Percentiles rank a stretch among this genome's conserved stretches.
phyloP scores from a whole-genome alignment of 2,329 filamentous ascomycete genomes.

The Fusarium sp. region DNA sequence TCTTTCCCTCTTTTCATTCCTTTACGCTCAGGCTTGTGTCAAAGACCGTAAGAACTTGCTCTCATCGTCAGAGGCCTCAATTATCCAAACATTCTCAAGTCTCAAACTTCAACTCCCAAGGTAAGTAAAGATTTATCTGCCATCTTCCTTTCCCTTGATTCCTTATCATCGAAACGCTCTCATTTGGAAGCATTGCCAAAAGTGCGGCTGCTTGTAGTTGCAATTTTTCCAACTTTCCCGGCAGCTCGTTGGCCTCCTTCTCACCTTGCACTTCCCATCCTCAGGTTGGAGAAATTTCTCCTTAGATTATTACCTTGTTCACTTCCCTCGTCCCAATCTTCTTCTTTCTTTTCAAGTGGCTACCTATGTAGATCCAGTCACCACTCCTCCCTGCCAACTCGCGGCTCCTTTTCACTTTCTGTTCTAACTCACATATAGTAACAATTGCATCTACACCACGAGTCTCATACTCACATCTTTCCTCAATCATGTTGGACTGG shows the following conservation, averaged over 20 bases:
- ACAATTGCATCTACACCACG: background rate
- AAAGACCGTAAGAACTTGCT: background rate
- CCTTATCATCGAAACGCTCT: too few species aligned
- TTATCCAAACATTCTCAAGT: background rate
- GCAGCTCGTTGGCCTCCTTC: background rate
- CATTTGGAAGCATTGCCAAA: background rate
- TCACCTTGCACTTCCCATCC: background rate
- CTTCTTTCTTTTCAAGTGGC: background rate
- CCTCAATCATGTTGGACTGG: conserved; percentile 26
- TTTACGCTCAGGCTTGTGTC: background rate
- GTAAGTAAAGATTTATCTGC: background rate
- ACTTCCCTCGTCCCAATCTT: background rate
- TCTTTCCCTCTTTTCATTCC: background rate
- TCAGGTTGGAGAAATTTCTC: background rate
- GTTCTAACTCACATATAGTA: background rate
- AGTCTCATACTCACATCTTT: background rate
- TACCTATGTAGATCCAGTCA: background rate
- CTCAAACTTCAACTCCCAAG: conserved; percentile 5
- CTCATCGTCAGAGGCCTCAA: background rate
- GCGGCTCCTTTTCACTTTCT: background rate
- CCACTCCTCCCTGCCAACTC: background rate
- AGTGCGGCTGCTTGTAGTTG: background rate
- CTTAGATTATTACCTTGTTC: background rate
- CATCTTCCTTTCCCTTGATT: background rate
- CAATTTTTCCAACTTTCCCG: background rate